Percentiles rank a stretch among this genome's conserved stretches.
phyloP scores from a whole-genome alignment of 1,139 yeast species.

The Spathaspora sp. region DNA sequence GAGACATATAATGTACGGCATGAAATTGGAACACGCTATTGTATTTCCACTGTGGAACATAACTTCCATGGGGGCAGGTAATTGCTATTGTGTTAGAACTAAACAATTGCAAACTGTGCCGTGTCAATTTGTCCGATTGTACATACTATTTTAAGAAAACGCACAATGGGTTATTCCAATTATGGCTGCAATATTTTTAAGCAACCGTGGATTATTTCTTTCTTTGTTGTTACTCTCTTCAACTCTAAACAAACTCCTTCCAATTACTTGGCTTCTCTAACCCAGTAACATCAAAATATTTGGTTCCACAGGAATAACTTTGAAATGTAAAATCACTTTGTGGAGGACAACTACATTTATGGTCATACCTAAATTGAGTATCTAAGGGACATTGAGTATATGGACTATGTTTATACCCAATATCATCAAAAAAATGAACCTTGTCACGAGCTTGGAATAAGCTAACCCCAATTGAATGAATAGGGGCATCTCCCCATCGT shows the following conservation, averaged over 20 bases:
- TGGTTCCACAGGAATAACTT: constrained; percentile 54
- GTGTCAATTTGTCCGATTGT: neutral
- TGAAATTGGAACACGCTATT: neutral
- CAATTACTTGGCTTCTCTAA: constrained; percentile 46
- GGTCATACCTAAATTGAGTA: constrained; percentile 36
- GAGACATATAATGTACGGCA: neutral
- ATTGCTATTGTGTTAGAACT: neutral
- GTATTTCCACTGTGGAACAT: neutral
- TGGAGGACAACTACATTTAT: constrained; percentile 49
- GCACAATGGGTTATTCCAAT: neutral
- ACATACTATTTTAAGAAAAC: neutral
- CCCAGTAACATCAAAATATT: constrained; percentile 46
- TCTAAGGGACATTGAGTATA: constrained; percentile 57
- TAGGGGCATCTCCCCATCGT: constrained; percentile 95
- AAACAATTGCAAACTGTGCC: too few relatives aligned
- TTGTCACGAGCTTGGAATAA: constrained; percentile 60
- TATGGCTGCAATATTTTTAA: neutral
- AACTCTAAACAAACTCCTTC: constrained; percentile 19
- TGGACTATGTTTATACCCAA: constrained; percentile 76
- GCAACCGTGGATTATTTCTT: too few relatives aligned
- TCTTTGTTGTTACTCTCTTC: neutral
- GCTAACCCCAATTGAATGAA: constrained; percentile 81
- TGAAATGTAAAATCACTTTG: constrained; percentile 49
- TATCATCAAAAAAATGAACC: constrained; percentile 74
- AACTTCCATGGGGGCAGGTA: neutral